Evolutionary conservation across 2,329 filamentous ascomycete species (phyloP), one percentile per base, ranked within the genome.

Genomic region (Thelonectria discophora): DNA sequence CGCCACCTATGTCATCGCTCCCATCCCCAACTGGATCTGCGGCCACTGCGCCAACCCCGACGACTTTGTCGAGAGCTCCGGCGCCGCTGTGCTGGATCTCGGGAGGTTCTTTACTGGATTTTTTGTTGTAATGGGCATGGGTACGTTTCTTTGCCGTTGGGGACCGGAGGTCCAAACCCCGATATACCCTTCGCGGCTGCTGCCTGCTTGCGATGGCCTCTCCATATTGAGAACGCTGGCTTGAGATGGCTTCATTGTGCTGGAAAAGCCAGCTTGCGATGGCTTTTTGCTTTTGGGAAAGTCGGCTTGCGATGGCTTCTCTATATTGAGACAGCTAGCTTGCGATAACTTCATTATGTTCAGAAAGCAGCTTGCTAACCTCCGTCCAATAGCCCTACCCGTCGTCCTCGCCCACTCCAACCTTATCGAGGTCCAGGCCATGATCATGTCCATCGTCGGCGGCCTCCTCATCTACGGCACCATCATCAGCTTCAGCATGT

Each of bases 401-500:
- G 85, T 91, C 13, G 86, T 98, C 40, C 88, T 99, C 54, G 93
- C 94, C 48, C 95, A 98, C 78, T 91, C 92, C 64, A 87, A 87
- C 60, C 84, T 95, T 65, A 99, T 99, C 74, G 82, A 88, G 64
- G 78, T 90, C 60, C 89, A 92, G 54, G 95, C 95, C 50, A 97
- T 97, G 89, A 82, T 93, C 75, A 99, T 99, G 95, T 96, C 92
- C 54, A 91, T 99, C 71, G 80, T 94, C 54, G 95, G 95, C 27
- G 95, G 95, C 54, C 82, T 97, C 62, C 81, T 99, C 75, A 99
- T 99, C 76, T 99, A 99, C 80, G 92, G 93, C 59, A 99, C 95
- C 50, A 97, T 99, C 76, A 96, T 99, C 80, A 95, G 91, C 81
- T 99, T 99, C 79, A 90, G 91, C 68, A 91, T 97, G 88, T 99